Percentiles rank a stretch among this genome's conserved stretches.
These are phyloP conservation scores for Tylopilus felleus DNA, from an alignment of 768 basidiomycete species.

Conservation along the genomic window DNA sequence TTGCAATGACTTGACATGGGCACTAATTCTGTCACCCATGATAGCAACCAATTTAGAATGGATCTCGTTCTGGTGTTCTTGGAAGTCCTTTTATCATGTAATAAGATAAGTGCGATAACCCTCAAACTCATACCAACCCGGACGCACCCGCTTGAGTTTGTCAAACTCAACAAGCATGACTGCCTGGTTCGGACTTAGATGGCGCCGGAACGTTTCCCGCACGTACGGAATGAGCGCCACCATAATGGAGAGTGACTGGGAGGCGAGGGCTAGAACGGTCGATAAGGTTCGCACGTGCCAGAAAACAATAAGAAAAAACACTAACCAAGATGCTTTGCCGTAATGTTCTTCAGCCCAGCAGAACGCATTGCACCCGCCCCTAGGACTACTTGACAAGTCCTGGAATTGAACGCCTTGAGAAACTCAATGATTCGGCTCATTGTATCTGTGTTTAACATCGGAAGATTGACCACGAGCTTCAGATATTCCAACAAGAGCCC, in stretches of 20 bases:
- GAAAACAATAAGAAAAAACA: constrained; percentile 19
- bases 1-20: constrained; percentile 82
- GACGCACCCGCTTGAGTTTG: constrained; percentile 89
- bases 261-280: constrained; percentile 71
- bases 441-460: constrained; percentile 89
- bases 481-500: constrained; percentile 80
- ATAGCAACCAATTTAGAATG: constrained; percentile 96
- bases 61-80: constrained; percentile 99
- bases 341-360: constrained; percentile 96
- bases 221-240: constrained; percentile 94
- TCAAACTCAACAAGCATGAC: constrained; percentile 98
- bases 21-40: constrained; percentile 90
- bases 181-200: constrained; percentile 90
- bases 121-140: constrained; percentile 2
- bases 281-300: constrained; percentile 15
- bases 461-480: constrained; percentile 80
- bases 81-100: constrained; percentile 67
- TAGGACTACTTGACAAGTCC: constrained; percentile 96
- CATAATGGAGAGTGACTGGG: constrained; percentile 92
- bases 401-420: constrained; percentile 95
- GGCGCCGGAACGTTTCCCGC: constrained; percentile 90
- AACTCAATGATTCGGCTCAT: constrained; percentile 95
- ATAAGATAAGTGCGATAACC: constrained; percentile 6
- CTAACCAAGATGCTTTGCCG: constrained; percentile 93
- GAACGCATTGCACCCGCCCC: constrained; percentile 99